Conservation (phyloP, 306 rosid species). For the Inga laurina region DNA sequence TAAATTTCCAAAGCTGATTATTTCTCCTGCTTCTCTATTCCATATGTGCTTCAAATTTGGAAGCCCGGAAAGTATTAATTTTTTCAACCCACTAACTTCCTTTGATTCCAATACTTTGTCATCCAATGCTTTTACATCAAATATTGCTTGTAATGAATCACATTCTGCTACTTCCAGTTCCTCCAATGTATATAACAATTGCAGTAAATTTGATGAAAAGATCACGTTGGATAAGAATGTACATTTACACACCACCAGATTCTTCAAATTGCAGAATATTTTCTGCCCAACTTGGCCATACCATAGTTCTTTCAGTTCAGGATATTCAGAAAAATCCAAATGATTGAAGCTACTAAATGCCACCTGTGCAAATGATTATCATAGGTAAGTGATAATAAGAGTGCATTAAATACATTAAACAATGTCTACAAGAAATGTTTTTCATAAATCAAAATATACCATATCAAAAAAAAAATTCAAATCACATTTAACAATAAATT, state of each 20-base stretch:
- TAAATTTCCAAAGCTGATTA: not conserved
- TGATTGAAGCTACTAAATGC: not conserved
- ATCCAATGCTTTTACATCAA: not conserved
- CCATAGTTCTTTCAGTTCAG: not conserved
- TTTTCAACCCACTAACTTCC: not conserved
- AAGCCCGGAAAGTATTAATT: not conserved
- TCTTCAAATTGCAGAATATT: not conserved
- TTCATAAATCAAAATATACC: no score
- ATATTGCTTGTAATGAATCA: not conserved
- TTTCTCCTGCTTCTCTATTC: not conserved
- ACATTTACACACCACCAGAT: not conserved
- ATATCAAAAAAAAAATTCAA: no score
- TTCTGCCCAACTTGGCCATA: not conserved
- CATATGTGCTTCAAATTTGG: not conserved
- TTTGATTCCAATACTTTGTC: not conserved
- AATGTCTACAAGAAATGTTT: not conserved
- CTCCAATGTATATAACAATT: not conserved
- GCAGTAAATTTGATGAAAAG: not conserved
- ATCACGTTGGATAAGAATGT: not conserved
- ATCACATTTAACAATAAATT: no score
- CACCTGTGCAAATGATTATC: not conserved
- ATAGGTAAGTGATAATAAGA: not conserved
- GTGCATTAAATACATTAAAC: not conserved
- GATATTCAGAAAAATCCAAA: not conserved
- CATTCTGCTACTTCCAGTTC: slow-evolving; percentile 9